Evolutionary conservation across 495 filamentous ascomycete species (phyloP).

Genomic region (Penicillium pulvis): DNA sequence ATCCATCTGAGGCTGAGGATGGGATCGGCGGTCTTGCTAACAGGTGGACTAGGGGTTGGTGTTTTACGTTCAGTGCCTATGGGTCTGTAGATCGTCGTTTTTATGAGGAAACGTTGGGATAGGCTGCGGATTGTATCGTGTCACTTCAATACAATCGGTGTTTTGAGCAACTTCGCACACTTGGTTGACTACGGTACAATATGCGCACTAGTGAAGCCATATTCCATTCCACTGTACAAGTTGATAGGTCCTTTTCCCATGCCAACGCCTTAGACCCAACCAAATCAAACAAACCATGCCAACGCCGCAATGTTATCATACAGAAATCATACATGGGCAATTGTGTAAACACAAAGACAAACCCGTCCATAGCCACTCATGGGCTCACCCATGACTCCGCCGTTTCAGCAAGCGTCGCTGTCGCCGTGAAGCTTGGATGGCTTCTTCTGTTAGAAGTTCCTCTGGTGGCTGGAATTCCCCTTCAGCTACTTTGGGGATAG

Average conservation of each 20-base stretch:
- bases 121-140: too few relatives aligned
- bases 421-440: conserved; percentile 63
- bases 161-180: neutral
- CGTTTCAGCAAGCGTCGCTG: conserved; percentile 53
- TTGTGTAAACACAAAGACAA: conserved; percentile 4
- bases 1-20: neutral
- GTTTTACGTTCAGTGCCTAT: neutral
- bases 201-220: neutral
- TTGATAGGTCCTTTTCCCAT: neutral
- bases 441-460: conserved; percentile 68
- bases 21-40: neutral
- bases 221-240: conserved; percentile 1
- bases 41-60: neutral
- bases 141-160: neutral
- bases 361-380: neutral
- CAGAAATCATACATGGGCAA: conserved; percentile 19
- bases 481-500: conserved; percentile 71
- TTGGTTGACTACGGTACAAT: neutral
- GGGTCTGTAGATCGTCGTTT: too few relatives aligned
- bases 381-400: conserved; percentile 29
- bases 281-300: conserved; percentile 15
- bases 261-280: neutral
- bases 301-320: conserved; percentile 31
- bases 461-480: conserved; percentile 73
- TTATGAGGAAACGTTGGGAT: too few relatives aligned